Conservation (phyloP, 305 asterid genomes). For the Fraxinus greggii region DNA sequence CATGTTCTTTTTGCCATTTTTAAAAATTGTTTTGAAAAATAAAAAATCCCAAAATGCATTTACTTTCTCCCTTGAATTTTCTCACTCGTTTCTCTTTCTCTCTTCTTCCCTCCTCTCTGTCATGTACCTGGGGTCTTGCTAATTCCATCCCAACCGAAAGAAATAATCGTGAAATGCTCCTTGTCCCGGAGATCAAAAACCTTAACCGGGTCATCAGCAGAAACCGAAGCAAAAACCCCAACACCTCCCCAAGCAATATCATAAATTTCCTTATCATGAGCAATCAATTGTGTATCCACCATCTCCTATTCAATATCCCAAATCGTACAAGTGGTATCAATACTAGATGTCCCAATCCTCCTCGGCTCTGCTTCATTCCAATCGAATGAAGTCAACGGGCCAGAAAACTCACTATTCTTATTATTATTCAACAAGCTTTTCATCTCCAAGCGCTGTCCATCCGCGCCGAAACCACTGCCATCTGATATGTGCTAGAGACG, state of each 20-base stretch:
- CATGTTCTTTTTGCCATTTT: too few species aligned
- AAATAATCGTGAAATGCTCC: constrained; percentile 89
- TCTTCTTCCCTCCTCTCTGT: too few species aligned
- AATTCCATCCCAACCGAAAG: constrained; percentile 88
- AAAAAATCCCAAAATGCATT: too few species aligned
- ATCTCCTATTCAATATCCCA: constrained; percentile 93
- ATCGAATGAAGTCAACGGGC: constrained; percentile 82
- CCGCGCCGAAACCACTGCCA: constrained; percentile 19
- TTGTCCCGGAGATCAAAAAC: constrained; percentile 88
- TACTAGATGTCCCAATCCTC: constrained; percentile 87
- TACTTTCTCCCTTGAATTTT: too few species aligned
- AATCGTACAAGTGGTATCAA: constrained; percentile 86
- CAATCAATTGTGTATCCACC: constrained; percentile 88
- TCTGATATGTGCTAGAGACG: constrained; percentile 77
- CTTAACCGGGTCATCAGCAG: constrained; percentile 92
- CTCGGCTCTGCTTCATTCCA: constrained; percentile 96
- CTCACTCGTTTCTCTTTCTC: too few species aligned
- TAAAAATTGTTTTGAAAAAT: too few species aligned
- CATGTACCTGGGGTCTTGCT: constrained; percentile 93
- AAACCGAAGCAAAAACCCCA: constrained; percentile 88
- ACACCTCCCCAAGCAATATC: constrained; percentile 98
- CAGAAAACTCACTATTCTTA: constrained; percentile 78
- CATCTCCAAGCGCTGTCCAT: constrained; percentile 54
- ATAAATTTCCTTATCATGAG: constrained; percentile 95
- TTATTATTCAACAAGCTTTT: constrained; percentile 65